Conservation (phyloP, 1,139 yeast genomes). For the Yamadazyma sp. region DNA sequence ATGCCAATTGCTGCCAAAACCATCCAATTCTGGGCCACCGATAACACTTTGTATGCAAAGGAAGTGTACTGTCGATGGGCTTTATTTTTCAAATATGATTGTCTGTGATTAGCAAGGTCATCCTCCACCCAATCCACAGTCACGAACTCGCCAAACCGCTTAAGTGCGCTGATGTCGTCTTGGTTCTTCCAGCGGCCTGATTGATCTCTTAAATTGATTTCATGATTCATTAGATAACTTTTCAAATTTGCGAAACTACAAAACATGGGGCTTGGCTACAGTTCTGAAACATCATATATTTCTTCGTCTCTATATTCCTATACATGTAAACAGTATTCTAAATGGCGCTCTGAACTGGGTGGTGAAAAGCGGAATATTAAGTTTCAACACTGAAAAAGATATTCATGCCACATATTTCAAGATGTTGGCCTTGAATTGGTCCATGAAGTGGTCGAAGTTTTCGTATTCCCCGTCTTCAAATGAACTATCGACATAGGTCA, state of each 20-base stretch:
- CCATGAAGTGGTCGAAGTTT: slow-evolving; percentile 25
- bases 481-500: slow-evolving; percentile 28
- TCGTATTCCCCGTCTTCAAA: slow-evolving; percentile 24
- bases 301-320: no score
- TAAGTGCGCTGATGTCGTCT: slow-evolving; percentile 33
- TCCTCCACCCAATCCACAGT: slow-evolving; percentile 90
- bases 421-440: slow-evolving; percentile 21
- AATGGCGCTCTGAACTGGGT: no score
- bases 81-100: background rate
- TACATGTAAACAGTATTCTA: no score
- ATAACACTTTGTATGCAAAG: slow-evolving; percentile 28
- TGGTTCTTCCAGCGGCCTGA: slow-evolving; percentile 43
- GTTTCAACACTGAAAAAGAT: no score
- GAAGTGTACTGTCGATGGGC: slow-evolving; percentile 17
- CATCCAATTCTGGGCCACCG: slow-evolving; percentile 69
- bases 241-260: background rate
- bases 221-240: background rate
- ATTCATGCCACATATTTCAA: background rate
- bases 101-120: slow-evolving; percentile 53
- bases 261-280: background rate
- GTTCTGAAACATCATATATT: background rate
- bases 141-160: slow-evolving; percentile 56
- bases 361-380: no score
- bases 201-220: slow-evolving; percentile 19
- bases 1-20: slow-evolving; percentile 75